These are phyloP conservation scores for Elongisporangium prolatum DNA, from an alignment of 352 stramenopile species.

Conservation along the genomic window DNA sequence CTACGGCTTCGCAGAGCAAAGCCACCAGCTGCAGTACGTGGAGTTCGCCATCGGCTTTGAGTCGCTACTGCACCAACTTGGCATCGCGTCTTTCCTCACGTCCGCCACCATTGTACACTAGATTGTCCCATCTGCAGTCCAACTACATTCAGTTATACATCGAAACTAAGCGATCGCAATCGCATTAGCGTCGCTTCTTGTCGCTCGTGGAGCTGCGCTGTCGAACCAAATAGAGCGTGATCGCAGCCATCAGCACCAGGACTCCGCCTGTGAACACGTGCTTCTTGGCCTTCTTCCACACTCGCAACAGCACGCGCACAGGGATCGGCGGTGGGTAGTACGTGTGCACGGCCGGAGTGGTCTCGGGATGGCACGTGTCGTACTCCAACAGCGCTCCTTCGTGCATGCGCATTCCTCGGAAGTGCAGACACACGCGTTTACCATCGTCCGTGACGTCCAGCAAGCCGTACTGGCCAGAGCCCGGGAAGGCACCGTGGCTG, in stretches of 20 bases:
- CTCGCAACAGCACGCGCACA: slow-evolving; percentile 46
- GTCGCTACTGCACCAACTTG: slow-evolving; percentile 70
- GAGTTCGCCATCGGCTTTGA: slow-evolving; percentile 87
- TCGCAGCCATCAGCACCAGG: slow-evolving; percentile 7
- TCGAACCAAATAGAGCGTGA: slow-evolving; percentile 18
- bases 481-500: slow-evolving; percentile 77
- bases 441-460: slow-evolving; percentile 79
- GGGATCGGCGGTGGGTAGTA: slow-evolving; percentile 63
- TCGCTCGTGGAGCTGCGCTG: slow-evolving; percentile 9
- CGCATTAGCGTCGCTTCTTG: slow-evolving; percentile 24
- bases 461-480: slow-evolving; percentile 75
- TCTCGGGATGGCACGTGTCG: slow-evolving; percentile 67
- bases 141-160: neutral
- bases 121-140: neutral
- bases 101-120: neutral
- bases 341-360: slow-evolving; percentile 39
- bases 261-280: slow-evolving; percentile 10
- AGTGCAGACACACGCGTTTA: slow-evolving; percentile 58
- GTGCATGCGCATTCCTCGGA: slow-evolving; percentile 55
- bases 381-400: slow-evolving; percentile 64
- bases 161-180: neutral
- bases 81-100: slow-evolving; percentile 51
- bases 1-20: slow-evolving; percentile 62
- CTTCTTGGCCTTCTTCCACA: slow-evolving; percentile 57
- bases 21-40: slow-evolving; percentile 62